These are phyloP conservation scores for Suhomyces coccinellae DNA, from an alignment of 1,139 yeast species.

Conservation along the genomic window DNA sequence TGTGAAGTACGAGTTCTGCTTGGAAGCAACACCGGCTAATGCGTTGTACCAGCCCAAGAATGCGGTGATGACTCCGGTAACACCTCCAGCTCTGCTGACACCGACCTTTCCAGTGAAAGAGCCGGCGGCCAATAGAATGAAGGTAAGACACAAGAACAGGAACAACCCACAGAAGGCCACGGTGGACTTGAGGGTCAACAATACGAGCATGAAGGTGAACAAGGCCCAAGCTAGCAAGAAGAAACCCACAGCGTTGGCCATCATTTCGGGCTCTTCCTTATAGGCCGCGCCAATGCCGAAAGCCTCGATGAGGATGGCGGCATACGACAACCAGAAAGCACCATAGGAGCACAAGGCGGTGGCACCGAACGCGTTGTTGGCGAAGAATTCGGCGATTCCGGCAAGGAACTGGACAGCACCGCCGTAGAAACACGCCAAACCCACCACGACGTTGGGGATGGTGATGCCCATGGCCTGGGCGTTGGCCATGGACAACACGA, in stretches of 20 bases:
- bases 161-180: constrained; percentile 59
- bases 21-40: constrained; percentile 42
- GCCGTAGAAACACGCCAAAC: constrained; percentile 57
- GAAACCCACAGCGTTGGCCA: constrained; percentile 56
- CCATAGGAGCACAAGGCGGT: constrained; percentile 71
- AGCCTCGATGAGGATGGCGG: constrained; percentile 54
- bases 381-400: constrained; percentile 64
- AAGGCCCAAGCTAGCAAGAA: constrained; percentile 67
- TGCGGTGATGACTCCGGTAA: constrained; percentile 61
- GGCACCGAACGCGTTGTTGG: constrained; percentile 66
- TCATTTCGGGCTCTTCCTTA: constrained; percentile 37
- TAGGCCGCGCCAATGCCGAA: constrained; percentile 59
- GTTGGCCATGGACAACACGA: constrained; percentile 49
- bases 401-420: constrained; percentile 66
- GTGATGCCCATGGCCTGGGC: constrained; percentile 55
- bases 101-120: constrained; percentile 48
- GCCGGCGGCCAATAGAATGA: constrained; percentile 57
- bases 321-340: constrained; percentile 72
- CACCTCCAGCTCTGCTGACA: constrained; percentile 68
- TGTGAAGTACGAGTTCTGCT: constrained; percentile 38
- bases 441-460: constrained; percentile 47
- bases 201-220: constrained; percentile 57
- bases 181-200: constrained; percentile 64
- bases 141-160: constrained; percentile 54
- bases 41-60: constrained; percentile 62